Evolutionary conservation across 345 rosid genomes (phyloP), one percentile per base, ranked within the genome.

Genomic region (Salix exigua): DNA sequence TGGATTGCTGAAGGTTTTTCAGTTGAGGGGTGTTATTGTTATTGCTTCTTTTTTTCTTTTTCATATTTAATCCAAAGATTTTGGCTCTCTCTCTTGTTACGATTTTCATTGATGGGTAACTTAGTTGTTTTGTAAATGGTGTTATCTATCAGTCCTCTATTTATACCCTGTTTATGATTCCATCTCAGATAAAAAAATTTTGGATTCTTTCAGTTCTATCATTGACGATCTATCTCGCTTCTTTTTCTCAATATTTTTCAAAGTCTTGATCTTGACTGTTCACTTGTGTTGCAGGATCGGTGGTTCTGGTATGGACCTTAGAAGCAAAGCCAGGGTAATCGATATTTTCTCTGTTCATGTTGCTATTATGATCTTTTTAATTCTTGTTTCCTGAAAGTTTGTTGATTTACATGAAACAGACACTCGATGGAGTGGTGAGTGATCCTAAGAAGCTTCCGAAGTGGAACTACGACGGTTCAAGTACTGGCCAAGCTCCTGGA

Each of bases 321-420:
- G 82, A 26, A 79, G 82, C 78, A 79, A 79, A 69, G 82, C 82
- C 26, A 73, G 78, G 78, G 82, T 79, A 38, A 40, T 30, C 44
- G 4, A 10, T 35, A 5, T 4, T 19, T 23, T 73, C 11, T 33
- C 38, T 26, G 3, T 73, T 25, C 58, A 2, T 10, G 64, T 4
- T 46, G 35, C n/a, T 23, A 1, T 66, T 30, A 10, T 12, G 38
- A 14, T 26, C 11, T 21, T 28, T 48, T 2, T 21, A 73, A 9
- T 6, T 44, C 30, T 2, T 23, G 11, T 38, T 64, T 40, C 11
- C 5, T 8, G 30, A 18, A 35, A 21, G 38, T 6, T 55, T 18
- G 12, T 30, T 25, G 16, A 8, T 28, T 74, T 18, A 48, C 61
- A 21, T 37, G 42, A 31, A 70, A 26, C 53, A 78, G 81, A 78